Conservation (phyloP, 2,329 filamentous ascomycete species). For the Hypoxylon rubiginosum region DNA sequence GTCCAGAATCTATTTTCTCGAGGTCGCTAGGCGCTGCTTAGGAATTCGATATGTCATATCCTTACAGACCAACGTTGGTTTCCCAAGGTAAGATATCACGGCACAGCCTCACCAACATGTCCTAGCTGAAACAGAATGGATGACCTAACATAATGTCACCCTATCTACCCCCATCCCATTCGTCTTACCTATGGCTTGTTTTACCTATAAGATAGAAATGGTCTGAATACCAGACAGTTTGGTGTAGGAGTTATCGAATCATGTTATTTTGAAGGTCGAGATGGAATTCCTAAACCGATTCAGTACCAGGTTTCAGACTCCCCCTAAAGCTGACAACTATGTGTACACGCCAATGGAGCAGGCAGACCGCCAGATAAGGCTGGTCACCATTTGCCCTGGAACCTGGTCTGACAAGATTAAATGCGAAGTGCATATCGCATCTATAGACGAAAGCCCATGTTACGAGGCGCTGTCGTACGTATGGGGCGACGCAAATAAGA, state of each 20-base stretch:
- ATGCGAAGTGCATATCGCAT: slow-evolving; percentile 2
- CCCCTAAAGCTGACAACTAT: neutral
- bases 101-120: too few species aligned
- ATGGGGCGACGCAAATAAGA: slow-evolving; percentile 14
- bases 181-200: neutral
- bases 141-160: neutral
- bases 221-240: neutral
- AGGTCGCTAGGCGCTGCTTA: too few species aligned
- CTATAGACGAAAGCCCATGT: neutral
- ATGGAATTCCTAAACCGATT: neutral
- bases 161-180: neutral
- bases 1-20: too few species aligned
- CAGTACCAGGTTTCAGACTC: neutral
- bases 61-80: too few species aligned
- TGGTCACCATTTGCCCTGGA: slow-evolving; percentile 1
- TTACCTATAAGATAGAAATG: neutral
- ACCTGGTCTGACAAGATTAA: slow-evolving; percentile 5
- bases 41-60: too few species aligned
- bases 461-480: slow-evolving; percentile 26
- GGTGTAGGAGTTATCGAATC: neutral
- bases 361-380: neutral
- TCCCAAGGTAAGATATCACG: too few species aligned
- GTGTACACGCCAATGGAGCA: neutral
- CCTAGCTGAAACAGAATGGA: too few species aligned
- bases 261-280: neutral